These are phyloP conservation scores for Corniculantispora saksenae DNA, from an alignment of 2,329 filamentous ascomycete genomes.

Conservation along the genomic window DNA sequence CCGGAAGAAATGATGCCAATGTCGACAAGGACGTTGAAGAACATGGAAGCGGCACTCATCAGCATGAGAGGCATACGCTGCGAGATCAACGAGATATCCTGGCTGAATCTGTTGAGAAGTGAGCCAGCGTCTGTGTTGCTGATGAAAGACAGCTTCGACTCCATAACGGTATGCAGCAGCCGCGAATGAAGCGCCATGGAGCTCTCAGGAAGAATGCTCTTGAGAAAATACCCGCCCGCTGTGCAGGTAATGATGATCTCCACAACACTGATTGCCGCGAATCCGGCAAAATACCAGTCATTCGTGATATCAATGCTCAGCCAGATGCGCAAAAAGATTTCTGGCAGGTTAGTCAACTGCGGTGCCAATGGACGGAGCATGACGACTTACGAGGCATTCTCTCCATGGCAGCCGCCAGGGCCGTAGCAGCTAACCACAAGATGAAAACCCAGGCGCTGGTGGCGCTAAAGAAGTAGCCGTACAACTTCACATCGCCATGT, in stretches of 20 bases:
- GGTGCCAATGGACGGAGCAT: not conserved
- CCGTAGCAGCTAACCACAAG: not conserved
- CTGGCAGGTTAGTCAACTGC: not conserved
- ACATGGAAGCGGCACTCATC: not conserved
- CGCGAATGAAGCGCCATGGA: not conserved
- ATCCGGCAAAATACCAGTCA: not conserved
- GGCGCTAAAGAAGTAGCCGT: not conserved
- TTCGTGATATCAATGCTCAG: not conserved
- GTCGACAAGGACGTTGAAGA: not conserved
- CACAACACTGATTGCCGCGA: not conserved
- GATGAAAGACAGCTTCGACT: slow-evolving; percentile 23
- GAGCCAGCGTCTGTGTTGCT: not conserved
- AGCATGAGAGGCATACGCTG: not conserved
- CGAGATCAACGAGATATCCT: slow-evolving; percentile 21
- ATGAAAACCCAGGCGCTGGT: not conserved
- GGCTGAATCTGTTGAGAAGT: slow-evolving; percentile 27
- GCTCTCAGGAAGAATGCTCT: not conserved
- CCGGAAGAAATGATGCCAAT: slow-evolving; percentile 27
- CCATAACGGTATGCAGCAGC: not conserved
- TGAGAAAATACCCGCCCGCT: not conserved
- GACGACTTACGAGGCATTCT: not conserved
- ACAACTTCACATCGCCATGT: not conserved
- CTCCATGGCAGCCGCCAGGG: not conserved
- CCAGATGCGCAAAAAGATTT: not conserved
- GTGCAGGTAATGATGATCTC: not conserved